Conservation (phyloP, 257 asterid species). For the Marsdenia floribunda region DNA sequence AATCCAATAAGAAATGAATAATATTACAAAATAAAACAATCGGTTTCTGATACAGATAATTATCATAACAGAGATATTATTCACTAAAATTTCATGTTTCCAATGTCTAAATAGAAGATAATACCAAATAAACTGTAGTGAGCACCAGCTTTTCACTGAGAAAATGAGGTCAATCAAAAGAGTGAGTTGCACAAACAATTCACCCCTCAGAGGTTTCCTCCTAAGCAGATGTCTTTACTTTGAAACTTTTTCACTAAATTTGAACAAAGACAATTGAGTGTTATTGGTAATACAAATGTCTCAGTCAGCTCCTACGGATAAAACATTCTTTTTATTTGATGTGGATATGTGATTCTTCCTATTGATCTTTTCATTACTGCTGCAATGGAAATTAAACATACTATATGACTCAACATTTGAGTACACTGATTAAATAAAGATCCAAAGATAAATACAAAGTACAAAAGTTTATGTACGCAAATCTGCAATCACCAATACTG, state of each 20-base stretch:
- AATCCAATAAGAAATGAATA: not conserved
- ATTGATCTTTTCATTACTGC: not conserved
- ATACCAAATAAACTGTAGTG: not conserved
- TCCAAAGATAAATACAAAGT: not conserved
- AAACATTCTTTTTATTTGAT: not conserved
- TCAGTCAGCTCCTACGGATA: not conserved
- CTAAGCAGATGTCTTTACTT: not conserved
- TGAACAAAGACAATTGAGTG: not conserved
- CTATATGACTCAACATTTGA: not conserved
- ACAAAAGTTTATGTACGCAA: not conserved
- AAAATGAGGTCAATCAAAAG: not conserved
- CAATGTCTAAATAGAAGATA: constrained; percentile 1
- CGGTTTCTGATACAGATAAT: not conserved
- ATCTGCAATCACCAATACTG: not conserved
- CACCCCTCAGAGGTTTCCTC: not conserved
- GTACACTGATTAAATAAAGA: not conserved
- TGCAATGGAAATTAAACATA: not conserved
- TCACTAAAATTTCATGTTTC: not conserved
- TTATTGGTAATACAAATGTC: not conserved
- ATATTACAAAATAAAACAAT: not conserved
- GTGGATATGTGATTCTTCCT: not conserved
- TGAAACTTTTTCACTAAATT: not conserved
- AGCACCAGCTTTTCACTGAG: not conserved
- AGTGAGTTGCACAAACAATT: not conserved
- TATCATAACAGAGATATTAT: not conserved